Base-by-base conservation (phyloP, 1,139 yeast genomes). In the Geotrichum citri-aurantii region DNA sequence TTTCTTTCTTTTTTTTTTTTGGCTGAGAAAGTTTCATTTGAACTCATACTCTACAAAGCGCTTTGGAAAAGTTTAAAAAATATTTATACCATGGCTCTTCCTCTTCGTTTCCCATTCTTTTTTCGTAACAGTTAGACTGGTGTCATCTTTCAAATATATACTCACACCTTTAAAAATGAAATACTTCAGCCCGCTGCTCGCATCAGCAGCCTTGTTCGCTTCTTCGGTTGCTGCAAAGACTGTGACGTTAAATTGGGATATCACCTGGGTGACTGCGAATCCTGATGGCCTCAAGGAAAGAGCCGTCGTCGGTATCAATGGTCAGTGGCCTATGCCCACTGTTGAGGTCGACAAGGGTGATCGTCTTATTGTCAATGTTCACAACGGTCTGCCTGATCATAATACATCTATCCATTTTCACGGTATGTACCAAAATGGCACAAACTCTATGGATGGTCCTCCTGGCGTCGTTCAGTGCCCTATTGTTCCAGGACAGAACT, bases 331-430 rank as follows among this genome's bases (percentile, higher is more conserved):
- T 46, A 80, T 91, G 78, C 98, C 98, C 3, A 80, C 80, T 19
- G 76, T 92, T 62, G 77, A 82, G 50, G 88, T 88, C 60, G 78
- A 79, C 63, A 83, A 81, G 68, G 92, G 95, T 65, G 98, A 92
- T 75, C 77, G 86, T n/a, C 78, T 92, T 31, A 73, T 83, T 57
- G 75, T 90, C 44, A 80, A 85, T 68, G 75, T 90, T 70, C 81
- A 81, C 60, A 92, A 92, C 69, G 87, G 85, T 26, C 80, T 92
- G 61, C 70, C 68, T 31, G 78, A 75, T 48, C 75, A 79, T 53
- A 86, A 86, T 73, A 86, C 96, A 5, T 77, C 93, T 6, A 74
- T 92, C 68, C 98, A 92, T 74, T 89, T 88, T 82, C 98, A 92
- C 75, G 98, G 98, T 55, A 69, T 92, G 69, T 90, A 86, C 81